Conservation (phyloP, 1,284 basidiomycete genomes). For the Cronartium quercuum region DNA sequence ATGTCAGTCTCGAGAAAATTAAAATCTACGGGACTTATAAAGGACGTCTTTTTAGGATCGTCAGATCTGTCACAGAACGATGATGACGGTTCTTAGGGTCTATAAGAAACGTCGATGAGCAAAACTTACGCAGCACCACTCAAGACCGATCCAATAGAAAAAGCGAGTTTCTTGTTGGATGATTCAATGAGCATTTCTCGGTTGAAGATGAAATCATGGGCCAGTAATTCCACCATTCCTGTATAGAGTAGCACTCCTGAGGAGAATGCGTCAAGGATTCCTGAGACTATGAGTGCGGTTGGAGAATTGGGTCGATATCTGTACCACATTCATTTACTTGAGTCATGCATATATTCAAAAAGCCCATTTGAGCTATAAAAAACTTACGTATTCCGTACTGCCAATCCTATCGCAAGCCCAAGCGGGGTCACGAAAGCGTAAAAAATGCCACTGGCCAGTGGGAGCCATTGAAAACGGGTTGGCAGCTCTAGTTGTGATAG, state of each 20-base stretch:
- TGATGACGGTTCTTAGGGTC: background rate
- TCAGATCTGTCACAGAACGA: too few species aligned
- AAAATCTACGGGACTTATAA: background rate
- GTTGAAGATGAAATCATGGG: conserved; percentile 35
- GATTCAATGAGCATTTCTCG: conserved; percentile 23
- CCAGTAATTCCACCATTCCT: conserved; percentile 45
- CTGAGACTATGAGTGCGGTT: conserved; percentile 46
- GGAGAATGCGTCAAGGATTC: conserved; percentile 47
- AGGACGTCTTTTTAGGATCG: background rate
- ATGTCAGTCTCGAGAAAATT: background rate
- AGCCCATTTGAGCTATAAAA: background rate
- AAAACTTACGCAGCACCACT: conserved; percentile 23
- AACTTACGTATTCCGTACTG: conserved; percentile 25
- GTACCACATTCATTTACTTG: background rate
- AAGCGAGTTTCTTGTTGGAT: conserved; percentile 7
- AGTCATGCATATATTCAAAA: background rate
- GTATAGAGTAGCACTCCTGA: conserved; percentile 49
- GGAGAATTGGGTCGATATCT: conserved; percentile 47
- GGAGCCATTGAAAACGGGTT: background rate
- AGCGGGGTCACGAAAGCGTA: conserved; percentile 33
- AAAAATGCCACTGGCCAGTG: background rate
- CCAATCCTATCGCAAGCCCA: conserved; percentile 27
- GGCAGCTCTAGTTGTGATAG: conserved; percentile 29
- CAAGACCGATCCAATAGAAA: conserved; percentile 8
- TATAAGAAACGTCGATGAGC: background rate